phyloP scores from a whole-genome alignment of 2,329 filamentous ascomycete genomes.

The Cercospora zeina region DNA sequence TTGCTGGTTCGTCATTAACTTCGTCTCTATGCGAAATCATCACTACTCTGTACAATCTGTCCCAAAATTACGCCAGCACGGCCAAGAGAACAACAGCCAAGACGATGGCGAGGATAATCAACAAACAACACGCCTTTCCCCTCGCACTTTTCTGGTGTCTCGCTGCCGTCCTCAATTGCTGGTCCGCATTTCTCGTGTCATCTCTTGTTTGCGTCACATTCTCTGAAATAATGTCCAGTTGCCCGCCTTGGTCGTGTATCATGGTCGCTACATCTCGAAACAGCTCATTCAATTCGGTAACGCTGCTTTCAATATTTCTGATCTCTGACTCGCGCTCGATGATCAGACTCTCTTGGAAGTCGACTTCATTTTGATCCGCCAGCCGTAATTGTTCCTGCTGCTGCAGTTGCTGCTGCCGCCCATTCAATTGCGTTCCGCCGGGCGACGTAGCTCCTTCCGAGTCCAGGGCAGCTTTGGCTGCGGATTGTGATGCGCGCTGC shows the following conservation, averaged over 20 bases:
- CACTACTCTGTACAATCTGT: background rate
- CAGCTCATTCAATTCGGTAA: slow-evolving; percentile 91
- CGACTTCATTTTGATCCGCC: slow-evolving; percentile 89
- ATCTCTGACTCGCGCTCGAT: slow-evolving; percentile 97
- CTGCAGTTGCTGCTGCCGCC: slow-evolving; percentile 54
- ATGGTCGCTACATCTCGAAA: slow-evolving; percentile 99
- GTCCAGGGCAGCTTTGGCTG: slow-evolving; percentile 74
- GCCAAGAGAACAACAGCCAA: slow-evolving; percentile 87
- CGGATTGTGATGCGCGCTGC: slow-evolving; percentile 80
- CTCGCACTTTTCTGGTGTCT: slow-evolving; percentile 93
- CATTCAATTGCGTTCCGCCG: slow-evolving; percentile 49
- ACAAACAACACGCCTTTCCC: slow-evolving; percentile 88
- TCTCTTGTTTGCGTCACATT: slow-evolving; percentile 82
- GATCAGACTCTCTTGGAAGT: slow-evolving; percentile 95
- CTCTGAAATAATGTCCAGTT: slow-evolving; percentile 80
- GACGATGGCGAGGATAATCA: slow-evolving; percentile 86
- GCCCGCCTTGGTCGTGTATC: slow-evolving; percentile 87
- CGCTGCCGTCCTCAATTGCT: slow-evolving; percentile 80
- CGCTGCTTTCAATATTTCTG: slow-evolving; percentile 93
- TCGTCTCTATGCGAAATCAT: slow-evolving; percentile 1
- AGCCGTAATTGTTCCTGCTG: slow-evolving; percentile 70
- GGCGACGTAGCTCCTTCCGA: slow-evolving; percentile 42
- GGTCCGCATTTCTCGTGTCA: slow-evolving; percentile 80
- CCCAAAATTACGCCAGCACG: slow-evolving; percentile 49
- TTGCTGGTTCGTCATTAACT: background rate